Conservation (phyloP, 129 eudicot species). For the Glebionis coronaria region DNA sequence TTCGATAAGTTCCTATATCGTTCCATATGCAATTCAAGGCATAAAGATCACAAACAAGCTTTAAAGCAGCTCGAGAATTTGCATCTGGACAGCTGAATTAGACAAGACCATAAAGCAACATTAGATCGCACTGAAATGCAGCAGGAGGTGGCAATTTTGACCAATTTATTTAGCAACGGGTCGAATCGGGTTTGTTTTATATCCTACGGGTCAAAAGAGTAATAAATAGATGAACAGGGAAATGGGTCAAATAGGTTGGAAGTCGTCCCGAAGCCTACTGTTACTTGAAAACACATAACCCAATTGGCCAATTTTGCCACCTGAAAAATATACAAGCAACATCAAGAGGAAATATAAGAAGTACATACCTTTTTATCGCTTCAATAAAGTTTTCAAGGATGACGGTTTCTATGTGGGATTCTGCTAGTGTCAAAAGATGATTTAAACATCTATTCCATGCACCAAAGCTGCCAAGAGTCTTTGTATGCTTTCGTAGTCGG, state of each 20-base stretch:
- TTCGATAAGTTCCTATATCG: conserved; percentile 93
- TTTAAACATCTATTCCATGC: conserved; percentile 98
- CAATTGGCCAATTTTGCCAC: background rate
- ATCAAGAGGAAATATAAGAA: background rate
- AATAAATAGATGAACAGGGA: background rate
- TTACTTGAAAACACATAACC: background rate
- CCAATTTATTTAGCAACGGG: background rate
- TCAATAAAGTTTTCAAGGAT: conserved; percentile 79
- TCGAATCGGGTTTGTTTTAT: background rate
- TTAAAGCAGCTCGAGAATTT: conserved; percentile 74
- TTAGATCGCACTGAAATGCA: conserved; percentile 1
- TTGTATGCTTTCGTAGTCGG: conserved; percentile 84
- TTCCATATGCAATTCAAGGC: conserved; percentile 94
- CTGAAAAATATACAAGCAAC: background rate
- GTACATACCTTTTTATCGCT: conserved; percentile 56
- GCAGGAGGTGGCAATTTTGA: conserved; percentile 1
- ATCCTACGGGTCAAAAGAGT: background rate
- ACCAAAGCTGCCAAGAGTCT: conserved; percentile 93
- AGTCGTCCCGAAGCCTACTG: background rate
- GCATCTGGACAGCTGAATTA: conserved; percentile 82
- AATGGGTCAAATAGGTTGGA: background rate
- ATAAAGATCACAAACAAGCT: conserved; percentile 90
- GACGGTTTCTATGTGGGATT: conserved; percentile 90
- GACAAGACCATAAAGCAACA: background rate
- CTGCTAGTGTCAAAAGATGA: conserved; percentile 95